Conservation (phyloP, 257 asterid genomes). For the Primulina tabacum region DNA sequence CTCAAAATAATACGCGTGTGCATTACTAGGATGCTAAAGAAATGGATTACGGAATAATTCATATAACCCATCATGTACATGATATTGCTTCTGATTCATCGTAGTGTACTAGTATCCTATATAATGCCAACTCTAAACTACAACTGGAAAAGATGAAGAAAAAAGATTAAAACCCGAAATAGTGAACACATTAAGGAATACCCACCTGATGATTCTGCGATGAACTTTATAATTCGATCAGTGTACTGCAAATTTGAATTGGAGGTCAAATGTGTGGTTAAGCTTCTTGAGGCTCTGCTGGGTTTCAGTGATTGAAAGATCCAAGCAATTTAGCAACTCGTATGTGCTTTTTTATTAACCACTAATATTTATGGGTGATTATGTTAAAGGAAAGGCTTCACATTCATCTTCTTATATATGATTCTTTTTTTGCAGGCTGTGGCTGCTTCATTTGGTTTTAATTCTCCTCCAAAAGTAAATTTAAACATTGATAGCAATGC, state of each 20-base stretch:
- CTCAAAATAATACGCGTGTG: not conserved
- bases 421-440: conserved; percentile 57
- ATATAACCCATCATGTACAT: not conserved
- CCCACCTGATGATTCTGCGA: not conserved
- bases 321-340: not conserved
- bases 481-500: conserved; percentile 78
- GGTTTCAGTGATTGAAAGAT: not conserved
- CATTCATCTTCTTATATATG: not conserved
- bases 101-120: not conserved
- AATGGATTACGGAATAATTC: not conserved
- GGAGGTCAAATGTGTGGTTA: not conserved
- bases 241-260: not conserved
- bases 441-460: conserved; percentile 87
- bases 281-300: not conserved
- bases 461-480: conserved; percentile 71
- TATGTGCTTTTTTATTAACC: not conserved
- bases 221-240: not conserved
- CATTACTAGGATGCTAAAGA: not conserved
- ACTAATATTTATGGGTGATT: not conserved
- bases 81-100: not conserved
- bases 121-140: not conserved
- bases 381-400: not conserved
- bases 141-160: not conserved
- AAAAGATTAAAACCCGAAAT: not conserved
- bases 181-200: not conserved